Evolutionary conservation across 139 green algal genomes (phyloP), one percentile per base, ranked within the genome.

Genomic region (Asterochloris erici): DNA sequence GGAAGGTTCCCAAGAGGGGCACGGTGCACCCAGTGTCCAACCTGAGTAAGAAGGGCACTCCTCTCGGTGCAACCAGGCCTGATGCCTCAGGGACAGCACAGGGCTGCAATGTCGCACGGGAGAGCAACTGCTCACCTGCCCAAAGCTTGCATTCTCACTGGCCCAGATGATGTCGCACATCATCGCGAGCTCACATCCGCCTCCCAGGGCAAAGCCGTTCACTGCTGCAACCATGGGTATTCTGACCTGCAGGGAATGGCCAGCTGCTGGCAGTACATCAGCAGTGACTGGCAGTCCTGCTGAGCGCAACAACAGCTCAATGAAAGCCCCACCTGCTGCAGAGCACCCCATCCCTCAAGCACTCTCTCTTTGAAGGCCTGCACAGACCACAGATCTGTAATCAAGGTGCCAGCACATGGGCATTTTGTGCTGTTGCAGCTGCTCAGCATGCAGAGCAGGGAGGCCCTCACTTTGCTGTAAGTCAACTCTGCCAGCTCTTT

Each of bases 121-220:
- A 2, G 6, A 54, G 66, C 66, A 11, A 26, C 6, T 4, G 16
- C 24, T 19, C 29, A 84, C 85, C 86, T 92, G 88, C 11, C 91
- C 88, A 83, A 95, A 94, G 17, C 79, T 68, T 17, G 92, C 91
- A 2, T 79, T 91, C 12, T 95, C 89, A 11, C 82, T 84, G n/a
- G 92, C 92, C 27, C 94, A 84, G 62, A 94, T 85, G 80, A 96
- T 91, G 87, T 96, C 93, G 66, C 90, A 94, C 86, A 93, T 90
- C 90, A 96, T 91, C 9, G 90, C 91, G 27, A 95, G 81, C 85
- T 96, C 92, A 79, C 89, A 94, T 63, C 92, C 92, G 11, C 92
- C 92, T 21, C 92, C 92, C 68, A 95, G 83, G 0, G 92, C 92
- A 19, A 86, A 90, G 19, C 92, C 92, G 63, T 92, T 89, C 29